These are phyloP conservation scores for Pseudogymnoascus sp. DNA, from an alignment of 2,329 filamentous ascomycete species.

Conservation along the genomic window DNA sequence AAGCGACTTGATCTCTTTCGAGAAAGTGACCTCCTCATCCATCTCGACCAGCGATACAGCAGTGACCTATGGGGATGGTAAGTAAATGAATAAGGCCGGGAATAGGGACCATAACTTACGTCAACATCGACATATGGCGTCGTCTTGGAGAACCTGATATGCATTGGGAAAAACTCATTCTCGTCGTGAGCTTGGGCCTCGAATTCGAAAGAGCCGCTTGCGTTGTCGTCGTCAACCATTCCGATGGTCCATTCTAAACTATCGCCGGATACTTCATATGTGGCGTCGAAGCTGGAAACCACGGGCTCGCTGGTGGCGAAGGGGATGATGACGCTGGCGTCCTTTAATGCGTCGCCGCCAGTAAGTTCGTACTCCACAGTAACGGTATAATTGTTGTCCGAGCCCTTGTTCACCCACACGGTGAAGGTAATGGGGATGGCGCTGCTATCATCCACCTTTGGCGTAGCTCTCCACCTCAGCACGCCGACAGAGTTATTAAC, in stretches of 20 bases:
- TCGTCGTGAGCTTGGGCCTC: conserved; percentile 83
- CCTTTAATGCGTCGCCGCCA: conserved; percentile 66
- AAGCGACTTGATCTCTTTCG: conserved; percentile 70
- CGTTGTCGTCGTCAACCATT: conserved; percentile 71
- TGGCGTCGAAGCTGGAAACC: conserved; percentile 87
- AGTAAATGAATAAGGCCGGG: not conserved
- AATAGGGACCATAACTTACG: conserved; percentile 49
- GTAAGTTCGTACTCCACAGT: conserved; percentile 95
- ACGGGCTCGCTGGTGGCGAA: conserved; percentile 78
- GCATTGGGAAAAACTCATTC: conserved; percentile 97
- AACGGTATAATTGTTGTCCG: conserved; percentile 72
- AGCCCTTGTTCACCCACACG: conserved; percentile 91
- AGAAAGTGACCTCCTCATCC: conserved; percentile 72
- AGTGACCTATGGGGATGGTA: conserved; percentile 46
- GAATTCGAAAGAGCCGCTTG: conserved; percentile 87
- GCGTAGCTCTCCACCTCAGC: conserved; percentile 81
- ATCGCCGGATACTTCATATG: conserved; percentile 89
- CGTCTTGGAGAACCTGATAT: conserved; percentile 77
- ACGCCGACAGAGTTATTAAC: conserved; percentile 91
- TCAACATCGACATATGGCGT: conserved; percentile 87
- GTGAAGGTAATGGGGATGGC: conserved; percentile 92
- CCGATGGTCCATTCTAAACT: conserved; percentile 92
- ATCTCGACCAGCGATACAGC: conserved; percentile 65
- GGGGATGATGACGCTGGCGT: conserved; percentile 82
- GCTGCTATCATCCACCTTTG: conserved; percentile 70